These are phyloP conservation scores for Botrytis fabae DNA, from an alignment of 2,329 filamentous ascomycete genomes.

Conservation along the genomic window DNA sequence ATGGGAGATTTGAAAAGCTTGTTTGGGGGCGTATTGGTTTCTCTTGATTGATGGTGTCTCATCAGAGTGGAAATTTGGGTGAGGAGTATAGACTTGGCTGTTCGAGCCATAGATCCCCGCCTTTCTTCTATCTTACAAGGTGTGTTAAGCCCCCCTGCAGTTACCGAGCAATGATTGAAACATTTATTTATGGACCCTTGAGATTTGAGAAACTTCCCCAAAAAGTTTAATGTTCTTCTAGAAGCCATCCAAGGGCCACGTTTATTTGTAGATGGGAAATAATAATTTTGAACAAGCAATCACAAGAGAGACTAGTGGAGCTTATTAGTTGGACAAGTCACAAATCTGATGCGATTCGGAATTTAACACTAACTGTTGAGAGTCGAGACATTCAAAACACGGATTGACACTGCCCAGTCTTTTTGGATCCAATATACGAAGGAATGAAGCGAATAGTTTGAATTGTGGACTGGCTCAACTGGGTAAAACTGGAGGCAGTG, in stretches of 20 bases:
- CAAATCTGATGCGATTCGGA: neutral
- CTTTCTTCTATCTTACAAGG: neutral
- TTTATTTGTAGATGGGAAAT: neutral
- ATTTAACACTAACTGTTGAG: neutral
- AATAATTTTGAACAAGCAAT: neutral
- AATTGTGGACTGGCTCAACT: neutral
- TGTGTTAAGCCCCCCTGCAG: neutral
- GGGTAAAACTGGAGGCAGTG: neutral
- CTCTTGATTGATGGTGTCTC: neutral
- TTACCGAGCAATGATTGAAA: neutral
- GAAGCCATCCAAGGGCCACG: neutral
- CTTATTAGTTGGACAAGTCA: neutral
- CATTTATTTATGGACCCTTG: neutral
- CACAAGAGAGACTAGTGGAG: neutral
- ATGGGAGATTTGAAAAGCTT: neutral
- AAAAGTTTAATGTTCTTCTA: conserved; percentile 12
- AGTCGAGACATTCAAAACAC: neutral
- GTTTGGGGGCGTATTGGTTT: neutral
- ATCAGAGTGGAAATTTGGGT: neutral
- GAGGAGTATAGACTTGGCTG: neutral
- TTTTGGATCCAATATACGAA: neutral
- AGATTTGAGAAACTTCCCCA: neutral
- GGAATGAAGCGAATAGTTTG: neutral
- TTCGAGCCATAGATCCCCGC: conserved; percentile 6
- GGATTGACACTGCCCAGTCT: neutral